Conservation (phyloP, 225 moss, liverwort and hornwort genomes). For the Pseudisothecium myosuroides region DNA sequence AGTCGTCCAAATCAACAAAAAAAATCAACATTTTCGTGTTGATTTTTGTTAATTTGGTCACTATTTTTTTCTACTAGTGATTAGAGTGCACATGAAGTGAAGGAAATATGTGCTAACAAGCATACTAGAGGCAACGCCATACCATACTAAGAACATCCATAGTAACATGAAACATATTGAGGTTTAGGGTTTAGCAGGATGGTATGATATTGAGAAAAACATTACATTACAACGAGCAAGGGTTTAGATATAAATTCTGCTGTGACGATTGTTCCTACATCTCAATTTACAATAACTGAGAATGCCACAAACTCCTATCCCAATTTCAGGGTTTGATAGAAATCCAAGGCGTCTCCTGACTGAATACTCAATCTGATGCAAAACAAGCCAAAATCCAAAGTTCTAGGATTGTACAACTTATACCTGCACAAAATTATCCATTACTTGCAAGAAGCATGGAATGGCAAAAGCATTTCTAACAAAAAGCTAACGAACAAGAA, state of each 20-base stretch:
- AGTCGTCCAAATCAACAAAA: too few relatives aligned
- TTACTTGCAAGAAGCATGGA: not conserved
- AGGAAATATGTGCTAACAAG: too few relatives aligned
- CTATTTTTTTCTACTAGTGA: too few relatives aligned
- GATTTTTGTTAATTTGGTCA: too few relatives aligned
- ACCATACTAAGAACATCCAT: not conserved
- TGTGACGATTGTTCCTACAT: not conserved
- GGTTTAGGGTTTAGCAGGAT: not conserved
- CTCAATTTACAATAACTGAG: not conserved
- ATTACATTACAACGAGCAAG: not conserved
- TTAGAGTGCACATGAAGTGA: not conserved
- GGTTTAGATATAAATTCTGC: not conserved
- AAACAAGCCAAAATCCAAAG: not conserved
- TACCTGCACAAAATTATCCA: not conserved
- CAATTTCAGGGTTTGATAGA: not conserved
- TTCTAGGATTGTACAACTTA: not conserved
- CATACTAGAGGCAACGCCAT: not conserved
- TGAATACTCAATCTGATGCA: not conserved
- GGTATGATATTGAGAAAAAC: not conserved
- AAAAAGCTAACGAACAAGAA: not conserved
- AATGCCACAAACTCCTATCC: not conserved
- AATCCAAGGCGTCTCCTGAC: too few relatives aligned
- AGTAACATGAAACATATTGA: not conserved
- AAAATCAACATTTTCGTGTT: too few relatives aligned
- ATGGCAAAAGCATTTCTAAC: not conserved